Evolutionary conservation across 129 eudicot species (phyloP).

Genomic region (Pulicaria dysenterica): DNA sequence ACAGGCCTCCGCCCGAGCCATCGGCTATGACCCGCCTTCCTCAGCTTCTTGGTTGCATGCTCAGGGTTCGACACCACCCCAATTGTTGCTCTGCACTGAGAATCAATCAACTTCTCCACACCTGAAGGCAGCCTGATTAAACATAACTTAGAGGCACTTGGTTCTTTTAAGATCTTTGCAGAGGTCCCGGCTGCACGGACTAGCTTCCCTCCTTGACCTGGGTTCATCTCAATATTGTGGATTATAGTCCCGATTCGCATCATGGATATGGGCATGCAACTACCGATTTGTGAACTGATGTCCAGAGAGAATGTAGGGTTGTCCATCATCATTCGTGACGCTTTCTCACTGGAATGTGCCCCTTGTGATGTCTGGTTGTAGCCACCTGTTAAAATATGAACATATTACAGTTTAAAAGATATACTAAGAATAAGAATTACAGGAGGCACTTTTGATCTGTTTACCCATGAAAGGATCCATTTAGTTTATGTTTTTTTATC

Average conservation of each 20-base stretch:
- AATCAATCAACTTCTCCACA: conserved; percentile 57
- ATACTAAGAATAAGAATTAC: background rate
- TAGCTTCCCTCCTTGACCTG: conserved; percentile 78
- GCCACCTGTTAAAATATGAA: background rate
- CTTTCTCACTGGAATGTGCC: too few species aligned
- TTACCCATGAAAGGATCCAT: background rate
- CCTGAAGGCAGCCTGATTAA: conserved; percentile 71
- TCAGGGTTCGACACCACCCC: conserved; percentile 71
- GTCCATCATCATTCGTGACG: too few species aligned
- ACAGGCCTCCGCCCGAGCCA: conserved; percentile 77
- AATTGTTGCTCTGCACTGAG: conserved; percentile 65
- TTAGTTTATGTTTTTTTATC: background rate
- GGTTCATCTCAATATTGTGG: conserved; percentile 83
- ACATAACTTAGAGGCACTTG: conserved; percentile 47
- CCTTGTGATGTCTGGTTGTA: background rate
- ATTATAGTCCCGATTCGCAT: conserved; percentile 83
- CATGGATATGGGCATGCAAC: conserved; percentile 73
- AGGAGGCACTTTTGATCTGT: background rate
- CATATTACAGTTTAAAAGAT: background rate
- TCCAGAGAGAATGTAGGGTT: conserved; percentile 48
- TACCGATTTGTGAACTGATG: conserved; percentile 64
- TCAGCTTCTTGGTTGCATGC: conserved; percentile 59
- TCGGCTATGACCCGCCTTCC: conserved; percentile 78
- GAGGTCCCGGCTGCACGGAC: conserved; percentile 85
- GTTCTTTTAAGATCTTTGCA: conserved; percentile 72